Conservation (phyloP, 1,284 basidiomycete species). For the Ganoderma sp. region DNA sequence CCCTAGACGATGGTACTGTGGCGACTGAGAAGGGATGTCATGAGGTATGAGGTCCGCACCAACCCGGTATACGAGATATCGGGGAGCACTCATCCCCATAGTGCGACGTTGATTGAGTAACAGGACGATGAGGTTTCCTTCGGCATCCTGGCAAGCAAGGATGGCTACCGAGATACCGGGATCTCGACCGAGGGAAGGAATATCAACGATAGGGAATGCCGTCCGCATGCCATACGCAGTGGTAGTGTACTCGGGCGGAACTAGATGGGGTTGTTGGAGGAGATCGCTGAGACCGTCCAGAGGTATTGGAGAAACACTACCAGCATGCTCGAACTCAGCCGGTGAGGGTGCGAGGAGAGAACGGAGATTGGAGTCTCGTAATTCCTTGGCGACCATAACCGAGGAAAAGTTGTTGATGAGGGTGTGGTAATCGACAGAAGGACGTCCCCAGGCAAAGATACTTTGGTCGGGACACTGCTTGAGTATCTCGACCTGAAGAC, state of each 20-base stretch:
- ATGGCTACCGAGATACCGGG: conserved; percentile 1
- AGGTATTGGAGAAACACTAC: conserved; percentile 3
- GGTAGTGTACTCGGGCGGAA: conserved; percentile 8
- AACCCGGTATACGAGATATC: conserved; percentile 8
- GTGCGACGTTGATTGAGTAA: conserved; percentile 8
- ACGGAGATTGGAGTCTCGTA: conserved; percentile 4
- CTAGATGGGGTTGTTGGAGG: neutral
- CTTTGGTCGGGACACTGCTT: conserved; percentile 8
- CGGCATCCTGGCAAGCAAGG: conserved; percentile 11
- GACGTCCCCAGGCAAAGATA: conserved; percentile 5
- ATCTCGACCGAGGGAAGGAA: neutral
- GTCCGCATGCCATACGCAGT: conserved; percentile 12
- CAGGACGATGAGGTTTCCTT: conserved; percentile 9
- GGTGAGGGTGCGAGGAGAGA: conserved; percentile 13
- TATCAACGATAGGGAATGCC: neutral
- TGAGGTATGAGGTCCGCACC: conserved; percentile 1
- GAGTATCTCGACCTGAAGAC: conserved; percentile 13
- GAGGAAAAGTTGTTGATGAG: neutral
- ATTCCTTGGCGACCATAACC: neutral
- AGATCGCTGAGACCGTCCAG: conserved; percentile 2
- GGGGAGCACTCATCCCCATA: neutral
- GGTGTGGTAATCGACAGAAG: neutral
- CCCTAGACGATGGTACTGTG: conserved; percentile 12
- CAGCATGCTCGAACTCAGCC: conserved; percentile 5
- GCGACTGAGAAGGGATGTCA: neutral